Percentiles rank a stretch among this genome's conserved stretches.
These are phyloP conservation scores for Globisporangium paroecandrum DNA, from an alignment of 352 stramenopile species.

Conservation along the genomic window DNA sequence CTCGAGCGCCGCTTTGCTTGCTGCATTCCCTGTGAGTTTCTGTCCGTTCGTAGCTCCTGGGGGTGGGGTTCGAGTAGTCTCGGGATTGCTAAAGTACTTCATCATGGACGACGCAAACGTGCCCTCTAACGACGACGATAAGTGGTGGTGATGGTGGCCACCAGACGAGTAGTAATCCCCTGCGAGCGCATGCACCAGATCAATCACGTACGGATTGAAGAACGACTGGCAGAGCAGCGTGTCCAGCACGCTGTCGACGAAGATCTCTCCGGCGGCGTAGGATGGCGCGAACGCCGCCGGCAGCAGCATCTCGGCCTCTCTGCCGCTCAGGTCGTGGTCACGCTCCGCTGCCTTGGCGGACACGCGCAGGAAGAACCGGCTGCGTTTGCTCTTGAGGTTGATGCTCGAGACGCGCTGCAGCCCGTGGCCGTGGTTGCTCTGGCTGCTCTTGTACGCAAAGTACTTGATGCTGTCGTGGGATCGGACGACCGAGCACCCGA, in stretches of 20 bases:
- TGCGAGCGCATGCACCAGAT: slow-evolving; percentile 47
- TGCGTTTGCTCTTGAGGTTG: background rate
- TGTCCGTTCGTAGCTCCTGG: background rate
- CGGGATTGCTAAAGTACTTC: slow-evolving; percentile 19
- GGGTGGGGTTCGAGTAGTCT: background rate
- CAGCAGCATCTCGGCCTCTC: slow-evolving; percentile 25
- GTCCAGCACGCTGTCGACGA: slow-evolving; percentile 60
- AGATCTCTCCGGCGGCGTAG: slow-evolving; percentile 55
- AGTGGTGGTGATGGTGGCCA: background rate
- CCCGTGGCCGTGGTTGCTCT: slow-evolving; percentile 18
- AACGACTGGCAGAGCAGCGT: slow-evolving; percentile 68
- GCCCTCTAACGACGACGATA: slow-evolving; percentile 6
- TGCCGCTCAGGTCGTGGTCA: slow-evolving; percentile 5
- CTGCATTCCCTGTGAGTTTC: background rate
- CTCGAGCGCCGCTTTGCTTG: background rate
- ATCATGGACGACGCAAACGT: slow-evolving; percentile 32
- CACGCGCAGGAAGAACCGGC: slow-evolving; percentile 2
- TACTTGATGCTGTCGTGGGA: slow-evolving; percentile 53
- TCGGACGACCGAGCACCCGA: slow-evolving; percentile 48
- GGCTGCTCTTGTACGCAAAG: slow-evolving; percentile 49
- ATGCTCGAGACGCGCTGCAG: slow-evolving; percentile 17
- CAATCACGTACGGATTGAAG: slow-evolving; percentile 69
- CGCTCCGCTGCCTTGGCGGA: background rate
- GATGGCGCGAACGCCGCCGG: slow-evolving; percentile 37
- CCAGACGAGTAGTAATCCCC: slow-evolving; percentile 34